Conservation (phyloP, 2,329 filamentous ascomycete genomes). For the Scytalidium sp. region DNA sequence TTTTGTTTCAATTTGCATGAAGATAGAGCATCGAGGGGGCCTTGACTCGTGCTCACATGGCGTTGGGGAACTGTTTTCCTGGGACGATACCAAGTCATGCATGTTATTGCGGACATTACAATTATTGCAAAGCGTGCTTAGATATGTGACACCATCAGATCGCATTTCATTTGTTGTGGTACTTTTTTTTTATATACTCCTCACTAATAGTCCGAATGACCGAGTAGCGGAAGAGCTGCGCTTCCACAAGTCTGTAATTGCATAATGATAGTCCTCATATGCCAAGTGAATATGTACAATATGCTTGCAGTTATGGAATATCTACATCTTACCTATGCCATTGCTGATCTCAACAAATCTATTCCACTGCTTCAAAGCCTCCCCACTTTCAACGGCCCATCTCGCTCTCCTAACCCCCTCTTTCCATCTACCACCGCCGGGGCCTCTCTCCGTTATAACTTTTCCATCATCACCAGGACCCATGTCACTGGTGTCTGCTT, state of each 20-base stretch:
- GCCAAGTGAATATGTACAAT: background rate
- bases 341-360: conserved; percentile 74
- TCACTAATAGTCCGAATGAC: background rate
- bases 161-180: no score
- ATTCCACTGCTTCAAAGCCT: conserved; percentile 79
- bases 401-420: conserved; percentile 84
- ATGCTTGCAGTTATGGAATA: background rate
- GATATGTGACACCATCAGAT: background rate
- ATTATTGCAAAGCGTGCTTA: background rate
- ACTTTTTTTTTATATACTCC: background rate
- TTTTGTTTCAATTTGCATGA: background rate
- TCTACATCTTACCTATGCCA: conserved; percentile 12
- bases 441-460: conserved; percentile 78
- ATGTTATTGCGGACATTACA: background rate
- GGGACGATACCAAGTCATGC: background rate
- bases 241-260: background rate
- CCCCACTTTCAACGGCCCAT: conserved; percentile 84
- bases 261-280: background rate
- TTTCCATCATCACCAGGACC: conserved; percentile 75
- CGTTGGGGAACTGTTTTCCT: background rate
- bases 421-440: conserved; percentile 88
- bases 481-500: conserved; percentile 77
- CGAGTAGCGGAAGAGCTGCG: background rate
- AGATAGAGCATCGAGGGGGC: background rate
- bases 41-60: background rate